Evolutionary conservation across 176 grass and related monocot species (phyloP), one percentile per base, ranked within the genome.

Genomic region (Juncus inflexus): DNA sequence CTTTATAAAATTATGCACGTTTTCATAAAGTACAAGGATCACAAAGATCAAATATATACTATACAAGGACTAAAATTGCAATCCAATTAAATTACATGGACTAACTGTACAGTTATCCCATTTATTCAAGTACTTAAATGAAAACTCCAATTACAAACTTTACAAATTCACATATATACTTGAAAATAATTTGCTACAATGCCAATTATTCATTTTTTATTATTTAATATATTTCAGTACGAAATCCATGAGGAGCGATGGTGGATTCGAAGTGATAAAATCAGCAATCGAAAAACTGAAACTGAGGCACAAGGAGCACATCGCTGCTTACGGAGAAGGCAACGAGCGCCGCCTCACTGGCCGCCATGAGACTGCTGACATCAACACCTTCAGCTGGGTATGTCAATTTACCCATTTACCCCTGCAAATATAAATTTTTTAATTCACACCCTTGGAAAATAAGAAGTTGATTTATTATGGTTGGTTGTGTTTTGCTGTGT

Each of bases 361-460:
- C 40, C 82, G 12, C 65, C 95, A 99, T 59, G 95, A 99, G 76
- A 99, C 95, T 0, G 95, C 95, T 9, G 89, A 99, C 66, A 99
- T 99, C 65, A 69, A 99, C 83, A 90, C 89, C 37, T 99, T 99
- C 73, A 77, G 70, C 75, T 99, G 95, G 95, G 95, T 99, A 84
- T 6, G 79, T 37, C 37, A 16, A 37, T 63, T 40, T 50, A 9
- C 41, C 51, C n/a, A 7, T 36, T 12, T 41, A 35, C 57, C 13
- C 15, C 4, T 67, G 41, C 0, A n/a, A 41, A 10, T 60, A 36
- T 5, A 65, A 14, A n/a, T 41, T 55, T 43, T 45, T 15, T 39
- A 35, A 3, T 3, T 61, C 10, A 6, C 35, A 3, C 19, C 41
- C 6, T 28, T 35, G 42, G 40, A 12, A 37, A 64, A 56, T 40